Base-by-base conservation (phyloP, 2,329 filamentous ascomycete species). In the Paraconiothyrium brasiliense region DNA sequence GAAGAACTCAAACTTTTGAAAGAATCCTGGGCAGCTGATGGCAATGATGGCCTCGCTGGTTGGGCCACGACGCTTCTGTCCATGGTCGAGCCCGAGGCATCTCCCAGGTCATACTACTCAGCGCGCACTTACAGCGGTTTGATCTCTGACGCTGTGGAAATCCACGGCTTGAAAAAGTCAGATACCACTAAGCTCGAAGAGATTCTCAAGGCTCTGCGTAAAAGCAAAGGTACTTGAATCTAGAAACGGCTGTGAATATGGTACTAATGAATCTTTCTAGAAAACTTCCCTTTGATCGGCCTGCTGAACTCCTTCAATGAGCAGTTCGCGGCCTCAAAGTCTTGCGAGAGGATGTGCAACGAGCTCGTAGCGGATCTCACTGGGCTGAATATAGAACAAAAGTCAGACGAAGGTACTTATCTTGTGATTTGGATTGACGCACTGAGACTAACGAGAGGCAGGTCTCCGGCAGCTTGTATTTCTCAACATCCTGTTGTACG, bases 341-440 rank as follows among this genome's bases (percentile, higher is more conserved):
- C 81, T 8, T 82, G 85, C 39, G 81, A 81, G 59, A 80, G 84
- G 60, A 76, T 87, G 56, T 87, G 85, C 70, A 90, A 89, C 68
- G 86, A 89, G 69, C 71, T 89, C 35, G 78, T 90, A 50, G 85
- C 87, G 14, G 85, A 87, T 64, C 77, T 86, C n/a, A 89, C 86
- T 2, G 84, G 82, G 4, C 67, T 84, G n/a, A 81, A 85, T 30
- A 70, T 83, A 13, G 71, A 80, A n/a, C 71, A 80, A 52, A 76
- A 81, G 27, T 68, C 74, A 7, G 68, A 74, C n/a, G 78, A 82
- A 65, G 83, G 81, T 83, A 61, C 66, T 54, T 43, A 11, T 52
- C 9, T 16, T 20, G 11, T 44, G 30, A 2, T n/a, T 1, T 5
- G 2, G 10, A 14, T 11, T 6, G 11, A 1, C 9, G 4, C 20